phyloP scores from a whole-genome alignment of 805 yeast species.

The Spencermartinsiella europaea region DNA sequence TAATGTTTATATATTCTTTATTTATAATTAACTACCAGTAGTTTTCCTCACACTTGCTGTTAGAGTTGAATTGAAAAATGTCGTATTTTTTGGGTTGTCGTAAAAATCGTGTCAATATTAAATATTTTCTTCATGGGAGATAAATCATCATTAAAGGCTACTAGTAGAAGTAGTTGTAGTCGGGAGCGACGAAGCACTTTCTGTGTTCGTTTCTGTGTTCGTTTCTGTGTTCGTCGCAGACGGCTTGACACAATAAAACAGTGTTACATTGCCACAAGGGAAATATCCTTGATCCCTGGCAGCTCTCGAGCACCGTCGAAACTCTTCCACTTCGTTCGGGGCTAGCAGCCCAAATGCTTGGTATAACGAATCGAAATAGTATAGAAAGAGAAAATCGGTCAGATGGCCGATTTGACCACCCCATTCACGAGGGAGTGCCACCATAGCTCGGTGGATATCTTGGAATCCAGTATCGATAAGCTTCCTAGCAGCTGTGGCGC shows the following conservation, averaged over 20 bases:
- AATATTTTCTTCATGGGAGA: background rate
- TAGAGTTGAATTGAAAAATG: no score
- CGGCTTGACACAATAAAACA: slow-evolving; percentile 19
- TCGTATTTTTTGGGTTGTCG: background rate
- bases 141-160: background rate
- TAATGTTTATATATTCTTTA: no score
- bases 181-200: no score
- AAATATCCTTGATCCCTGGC: slow-evolving; percentile 8
- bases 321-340: slow-evolving; percentile 18
- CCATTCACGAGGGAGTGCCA: slow-evolving; percentile 31
- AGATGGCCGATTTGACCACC: slow-evolving; percentile 30
- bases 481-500: slow-evolving; percentile 11
- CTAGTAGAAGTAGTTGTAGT: background rate
- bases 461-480: slow-evolving; percentile 24
- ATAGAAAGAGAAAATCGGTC: slow-evolving; percentile 26
- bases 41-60: no score
- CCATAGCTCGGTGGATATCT: slow-evolving; percentile 23
- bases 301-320: slow-evolving; percentile 5
- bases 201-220: no score
- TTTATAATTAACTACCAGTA: no score
- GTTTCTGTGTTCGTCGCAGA: no score
- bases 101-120: background rate
- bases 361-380: slow-evolving; percentile 26
- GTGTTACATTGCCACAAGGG: slow-evolving; percentile 12
- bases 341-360: slow-evolving; percentile 32